Conservation (phyloP, 2,329 filamentous ascomycete species). For the Fusarium lyarnte region DNA sequence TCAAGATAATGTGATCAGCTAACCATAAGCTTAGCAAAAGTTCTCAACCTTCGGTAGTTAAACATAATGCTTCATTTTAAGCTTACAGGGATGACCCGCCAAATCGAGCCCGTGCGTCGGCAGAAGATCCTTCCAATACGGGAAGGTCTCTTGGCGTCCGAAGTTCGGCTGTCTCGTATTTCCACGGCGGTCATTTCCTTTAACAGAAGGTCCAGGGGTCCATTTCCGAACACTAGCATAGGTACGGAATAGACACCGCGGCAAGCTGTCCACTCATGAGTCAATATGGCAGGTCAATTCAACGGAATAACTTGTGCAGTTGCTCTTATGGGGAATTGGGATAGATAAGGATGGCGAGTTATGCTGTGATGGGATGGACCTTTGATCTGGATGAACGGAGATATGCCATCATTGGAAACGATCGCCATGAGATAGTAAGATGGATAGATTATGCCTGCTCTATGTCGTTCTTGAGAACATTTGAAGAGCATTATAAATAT, state of each 20-base stretch:
- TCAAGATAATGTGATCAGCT: neutral
- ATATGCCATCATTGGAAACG: neutral
- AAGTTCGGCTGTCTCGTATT: conserved; percentile 9
- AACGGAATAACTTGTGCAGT: neutral
- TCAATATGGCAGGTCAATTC: conserved; percentile 13
- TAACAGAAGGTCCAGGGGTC: conserved; percentile 11
- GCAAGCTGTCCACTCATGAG: neutral
- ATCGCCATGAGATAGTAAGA: neutral
- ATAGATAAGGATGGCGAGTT: neutral
- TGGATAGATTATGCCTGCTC: neutral
- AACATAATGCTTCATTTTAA: neutral
- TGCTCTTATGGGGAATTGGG: neutral
- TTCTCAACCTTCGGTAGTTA: neutral
- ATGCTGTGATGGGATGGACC: conserved; percentile 1
- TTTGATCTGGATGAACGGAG: conserved; percentile 9
- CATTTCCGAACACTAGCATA: neutral
- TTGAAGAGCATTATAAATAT: neutral
- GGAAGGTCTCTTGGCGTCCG: neutral
- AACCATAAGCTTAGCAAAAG: neutral
- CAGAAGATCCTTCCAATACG: neutral
- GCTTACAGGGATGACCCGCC: neutral
- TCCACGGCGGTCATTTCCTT: neutral
- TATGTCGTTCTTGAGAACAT: rapidly evolving
- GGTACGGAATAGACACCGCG: neutral
- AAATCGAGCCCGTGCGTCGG: neutral